Evolutionary conservation across 2,329 filamentous ascomycete genomes (phyloP), one percentile per base, ranked within the genome.

Genomic region (Scedosporium aurantiacum): DNA sequence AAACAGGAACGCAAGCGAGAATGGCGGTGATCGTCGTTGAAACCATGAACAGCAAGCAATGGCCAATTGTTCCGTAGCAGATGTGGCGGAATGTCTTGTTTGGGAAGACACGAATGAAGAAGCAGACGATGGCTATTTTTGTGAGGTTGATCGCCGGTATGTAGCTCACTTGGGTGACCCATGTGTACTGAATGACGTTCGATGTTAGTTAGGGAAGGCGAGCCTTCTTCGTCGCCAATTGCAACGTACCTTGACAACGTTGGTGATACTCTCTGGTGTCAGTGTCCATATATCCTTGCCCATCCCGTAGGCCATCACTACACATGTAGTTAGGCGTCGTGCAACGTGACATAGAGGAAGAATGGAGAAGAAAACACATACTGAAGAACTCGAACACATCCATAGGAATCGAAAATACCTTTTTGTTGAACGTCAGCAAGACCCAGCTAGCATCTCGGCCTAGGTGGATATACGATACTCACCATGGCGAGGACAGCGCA

Each of bases 241-340:
- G 55, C 4, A 7, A 23, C 62, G 37, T 28, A 62, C 62, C 60
- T 63, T 63, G 5, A 73, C 63, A 40, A 79, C 74, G 0, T 69
- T 67, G 57, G 74, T 76, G 54, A 79, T 71, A 23, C 70, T 63
- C 2, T 69, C 66, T 2, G 70, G 68, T 1, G 69, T 63, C 16
- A 79, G 65, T 3, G 74, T 75, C 75, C 76, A 78, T 8, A 78
- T 71, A 52, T 79, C 76, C 43, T 63, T 69, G 5, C 76, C 75
- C 4, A 77, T 66, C 3, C 77, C 77, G 59, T 72, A 45, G 41
- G 57, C 16, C 61, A 62, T 62, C 61, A 62, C 61, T 62, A 14
- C 16, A 8, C 2, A 12, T 1, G n/a, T 25, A 14, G 16, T 40
- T 18, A 55, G 37, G 8, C 4, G 25, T 7, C 8, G 2, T 3